These are phyloP conservation scores for Dendrothele bispora DNA, from an alignment of 768 basidiomycete genomes.

Conservation along the genomic window DNA sequence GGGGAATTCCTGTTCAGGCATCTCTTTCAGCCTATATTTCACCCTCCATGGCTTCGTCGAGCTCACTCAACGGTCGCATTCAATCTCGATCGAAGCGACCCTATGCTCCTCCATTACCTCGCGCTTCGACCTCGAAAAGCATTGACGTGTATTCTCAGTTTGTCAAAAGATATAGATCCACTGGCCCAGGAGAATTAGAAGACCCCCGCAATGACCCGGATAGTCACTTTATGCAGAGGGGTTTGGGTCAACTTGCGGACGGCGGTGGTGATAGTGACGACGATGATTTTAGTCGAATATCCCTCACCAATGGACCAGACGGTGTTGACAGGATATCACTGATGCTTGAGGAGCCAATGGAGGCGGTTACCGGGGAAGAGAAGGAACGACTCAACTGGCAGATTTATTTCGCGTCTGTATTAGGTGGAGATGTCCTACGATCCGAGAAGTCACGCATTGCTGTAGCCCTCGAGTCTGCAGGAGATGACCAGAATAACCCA, in stretches of 20 bases:
- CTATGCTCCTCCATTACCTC: neutral
- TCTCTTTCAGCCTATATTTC: slow-evolving; percentile 30
- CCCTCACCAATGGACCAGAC: slow-evolving; percentile 41
- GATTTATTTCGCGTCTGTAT: slow-evolving; percentile 89
- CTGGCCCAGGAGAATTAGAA: slow-evolving; percentile 55
- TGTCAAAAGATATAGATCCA: slow-evolving; percentile 70
- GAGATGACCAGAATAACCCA: slow-evolving; percentile 67
- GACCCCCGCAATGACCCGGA: slow-evolving; percentile 82
- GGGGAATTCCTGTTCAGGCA: slow-evolving; percentile 34
- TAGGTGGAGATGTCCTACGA: slow-evolving; percentile 91
- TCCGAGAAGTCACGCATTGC: slow-evolving; percentile 94
- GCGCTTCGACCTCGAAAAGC: slow-evolving; percentile 2
- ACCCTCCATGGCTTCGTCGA: slow-evolving; percentile 18
- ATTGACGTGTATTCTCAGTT: slow-evolving; percentile 79
- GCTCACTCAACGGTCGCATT: slow-evolving; percentile 2
- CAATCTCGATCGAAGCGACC: slow-evolving; percentile 6
- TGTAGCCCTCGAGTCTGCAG: slow-evolving; percentile 67
- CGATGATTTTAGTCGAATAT: slow-evolving; percentile 53
- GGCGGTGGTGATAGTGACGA: slow-evolving; percentile 79
- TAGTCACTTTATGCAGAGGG: slow-evolving; percentile 76
- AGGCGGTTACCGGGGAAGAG: slow-evolving; percentile 72
- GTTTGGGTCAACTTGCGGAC: slow-evolving; percentile 63
- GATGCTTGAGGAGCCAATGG: slow-evolving; percentile 60
- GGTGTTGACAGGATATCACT: slow-evolving; percentile 51
- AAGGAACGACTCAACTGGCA: slow-evolving; percentile 93